A percentile compares a stretch with the other conserved stretches of the same genome.
phyloP scores from a whole-genome alignment of 148 eudicot genomes.

The Persicaria tinctoria region DNA sequence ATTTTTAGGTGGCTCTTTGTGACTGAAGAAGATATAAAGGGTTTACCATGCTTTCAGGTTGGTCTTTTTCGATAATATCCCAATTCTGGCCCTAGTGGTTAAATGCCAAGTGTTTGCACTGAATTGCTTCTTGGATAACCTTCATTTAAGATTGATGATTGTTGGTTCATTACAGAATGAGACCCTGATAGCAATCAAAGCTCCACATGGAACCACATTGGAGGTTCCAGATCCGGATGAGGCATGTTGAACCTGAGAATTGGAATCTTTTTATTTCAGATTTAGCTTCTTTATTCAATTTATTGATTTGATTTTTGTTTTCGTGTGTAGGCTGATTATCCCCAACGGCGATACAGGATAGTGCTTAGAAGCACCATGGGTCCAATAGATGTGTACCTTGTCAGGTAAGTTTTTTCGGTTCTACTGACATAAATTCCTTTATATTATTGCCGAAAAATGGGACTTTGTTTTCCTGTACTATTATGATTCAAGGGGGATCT shows the following conservation, averaged over 20 bases:
- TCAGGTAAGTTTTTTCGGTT: conserved; percentile 48
- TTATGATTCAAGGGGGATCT: neutral
- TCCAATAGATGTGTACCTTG: conserved; percentile 94
- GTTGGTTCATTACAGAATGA: conserved; percentile 53
- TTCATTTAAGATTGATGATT: conserved; percentile 15
- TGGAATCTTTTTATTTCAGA: neutral
- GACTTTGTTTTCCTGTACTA: neutral
- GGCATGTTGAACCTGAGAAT: conserved; percentile 29
- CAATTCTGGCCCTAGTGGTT: conserved; percentile 1
- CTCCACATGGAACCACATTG: conserved; percentile 98
- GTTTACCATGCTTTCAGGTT: conserved; percentile 89
- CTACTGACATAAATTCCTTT: neutral
- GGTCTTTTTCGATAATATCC: conserved; percentile 12
- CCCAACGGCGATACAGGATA: conserved; percentile 88
- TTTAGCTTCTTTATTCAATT: conserved; percentile 1
- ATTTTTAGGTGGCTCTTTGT: conserved; percentile 79
- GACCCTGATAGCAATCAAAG: conserved; percentile 91
- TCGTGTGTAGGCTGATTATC: conserved; percentile 68
- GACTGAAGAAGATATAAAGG: conserved; percentile 92
- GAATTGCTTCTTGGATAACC: neutral
- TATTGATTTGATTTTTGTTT: conserved; percentile 13
- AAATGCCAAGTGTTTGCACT: neutral
- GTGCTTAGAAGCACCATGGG: conserved; percentile 99
- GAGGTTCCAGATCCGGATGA: conserved; percentile 99
- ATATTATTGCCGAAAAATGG: neutral